A percentile compares a stretch with the other conserved stretches of the same genome.
Evolutionary conservation across 768 basidiomycete species (phyloP).

Genomic region (Peribolospora baueri): DNA sequence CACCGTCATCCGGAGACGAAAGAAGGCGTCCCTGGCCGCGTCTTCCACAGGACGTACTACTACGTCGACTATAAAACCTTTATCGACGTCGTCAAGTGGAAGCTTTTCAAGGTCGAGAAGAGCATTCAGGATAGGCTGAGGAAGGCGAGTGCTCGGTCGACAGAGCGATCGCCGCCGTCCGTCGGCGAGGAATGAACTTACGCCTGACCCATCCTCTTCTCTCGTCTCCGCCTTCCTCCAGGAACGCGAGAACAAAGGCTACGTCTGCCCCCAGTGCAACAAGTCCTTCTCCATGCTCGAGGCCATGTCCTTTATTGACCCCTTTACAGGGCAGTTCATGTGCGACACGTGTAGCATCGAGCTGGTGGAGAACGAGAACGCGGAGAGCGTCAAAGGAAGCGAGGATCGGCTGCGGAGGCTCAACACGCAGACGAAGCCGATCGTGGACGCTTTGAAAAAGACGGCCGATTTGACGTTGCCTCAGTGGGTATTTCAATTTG

Average conservation of each 20-base stretch:
- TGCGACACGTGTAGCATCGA: constrained; percentile 72
- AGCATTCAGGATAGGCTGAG: constrained; percentile 71
- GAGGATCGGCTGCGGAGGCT: constrained; percentile 92
- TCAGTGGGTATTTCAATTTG: neutral
- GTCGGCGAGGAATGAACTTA: neutral
- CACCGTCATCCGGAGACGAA: constrained; percentile 79
- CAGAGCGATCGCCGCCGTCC: no score
- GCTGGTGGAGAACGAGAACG: constrained; percentile 73
- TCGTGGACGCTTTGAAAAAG: constrained; percentile 64
- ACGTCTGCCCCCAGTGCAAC: constrained; percentile 72
- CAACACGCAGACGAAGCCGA: constrained; percentile 67
- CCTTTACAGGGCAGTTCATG: constrained; percentile 35
- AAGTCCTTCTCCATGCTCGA: constrained; percentile 67
- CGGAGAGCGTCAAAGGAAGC: constrained; percentile 55
- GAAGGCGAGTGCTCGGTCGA: constrained; percentile 33
- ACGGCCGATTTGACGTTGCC: constrained; percentile 27
- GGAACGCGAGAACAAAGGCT: constrained; percentile 96
- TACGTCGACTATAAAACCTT: constrained; percentile 89
- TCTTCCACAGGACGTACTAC: constrained; percentile 75
- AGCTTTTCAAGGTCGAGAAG: constrained; percentile 72
- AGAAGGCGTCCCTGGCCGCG: constrained; percentile 54
- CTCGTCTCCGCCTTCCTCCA: constrained; percentile 16
- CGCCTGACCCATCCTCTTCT: neutral
- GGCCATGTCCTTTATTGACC: constrained; percentile 59
- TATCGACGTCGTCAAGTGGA: constrained; percentile 94